These are phyloP conservation scores for Cytospora chrysosperma DNA, from an alignment of 2,329 filamentous ascomycete genomes.

Conservation along the genomic window DNA sequence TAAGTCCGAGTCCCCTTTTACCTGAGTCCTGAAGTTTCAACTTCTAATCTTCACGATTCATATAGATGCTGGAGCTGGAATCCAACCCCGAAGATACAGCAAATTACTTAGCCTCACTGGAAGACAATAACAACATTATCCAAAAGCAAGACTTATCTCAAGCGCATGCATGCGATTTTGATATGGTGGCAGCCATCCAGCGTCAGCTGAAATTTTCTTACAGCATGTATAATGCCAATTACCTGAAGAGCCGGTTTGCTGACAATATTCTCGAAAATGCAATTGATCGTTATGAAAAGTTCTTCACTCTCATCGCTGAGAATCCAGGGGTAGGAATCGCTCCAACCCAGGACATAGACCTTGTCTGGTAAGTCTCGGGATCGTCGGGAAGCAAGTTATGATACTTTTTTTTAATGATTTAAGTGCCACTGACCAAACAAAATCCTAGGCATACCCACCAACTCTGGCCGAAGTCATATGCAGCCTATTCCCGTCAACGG, in stretches of 20 bases:
- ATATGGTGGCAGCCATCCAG: slow-evolving; percentile 10
- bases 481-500: background rate
- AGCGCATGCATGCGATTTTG: background rate
- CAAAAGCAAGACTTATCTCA: no score
- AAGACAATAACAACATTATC: no score
- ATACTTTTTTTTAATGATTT: no score
- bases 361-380: slow-evolving; percentile 3
- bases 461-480: background rate
- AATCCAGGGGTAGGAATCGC: background rate
- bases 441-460: slow-evolving; percentile 13
- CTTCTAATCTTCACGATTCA: background rate
- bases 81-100: background rate
- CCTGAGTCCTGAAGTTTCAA: background rate
- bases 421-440: background rate
- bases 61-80: background rate
- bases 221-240: background rate
- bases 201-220: slow-evolving; percentile 2
- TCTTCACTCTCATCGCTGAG: slow-evolving; percentile 11
- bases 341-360: slow-evolving; percentile 2
- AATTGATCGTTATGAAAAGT: background rate
- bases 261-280: background rate
- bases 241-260: background rate
- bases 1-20: background rate
- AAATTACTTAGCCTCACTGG: background rate
- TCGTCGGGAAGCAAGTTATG: no score